A percentile compares a stretch with the other conserved stretches of the same genome.
Evolutionary conservation across 768 basidiomycete genomes (phyloP).

Genomic region (Tephrocybe rancida): DNA sequence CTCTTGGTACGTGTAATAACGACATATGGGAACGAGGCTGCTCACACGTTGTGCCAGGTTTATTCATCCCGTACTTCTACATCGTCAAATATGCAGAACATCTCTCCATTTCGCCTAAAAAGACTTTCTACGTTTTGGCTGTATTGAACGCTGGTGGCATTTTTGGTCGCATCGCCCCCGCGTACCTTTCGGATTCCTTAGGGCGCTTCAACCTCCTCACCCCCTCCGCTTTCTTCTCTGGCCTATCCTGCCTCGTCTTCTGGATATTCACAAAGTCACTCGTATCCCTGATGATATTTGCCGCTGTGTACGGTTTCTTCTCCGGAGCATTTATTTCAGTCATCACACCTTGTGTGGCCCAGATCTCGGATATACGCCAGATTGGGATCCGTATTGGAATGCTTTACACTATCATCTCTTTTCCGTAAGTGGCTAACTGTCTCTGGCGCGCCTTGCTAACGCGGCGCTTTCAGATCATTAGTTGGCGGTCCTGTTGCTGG

Average conservation of each 20-base stretch:
- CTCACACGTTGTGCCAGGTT: conserved; percentile 37
- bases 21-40: background rate
- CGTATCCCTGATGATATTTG: conserved; percentile 48
- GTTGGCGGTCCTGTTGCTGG: conserved; percentile 69
- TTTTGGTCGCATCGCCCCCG: conserved; percentile 64
- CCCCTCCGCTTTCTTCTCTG: conserved; percentile 64
- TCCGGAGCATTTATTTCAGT: conserved; percentile 72
- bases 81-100: conserved; percentile 61
- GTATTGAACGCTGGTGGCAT: conserved; percentile 72
- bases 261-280: conserved; percentile 54
- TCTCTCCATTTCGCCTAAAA: conserved; percentile 36
- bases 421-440: conserved; percentile 58
- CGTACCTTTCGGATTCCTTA: conserved; percentile 63
- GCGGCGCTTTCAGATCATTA: conserved; percentile 48
- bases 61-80: conserved; percentile 76
- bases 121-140: conserved; percentile 59
- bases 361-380: conserved; percentile 59
- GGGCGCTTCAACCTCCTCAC: conserved; percentile 70
- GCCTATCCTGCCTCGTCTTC: conserved; percentile 56
- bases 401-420: conserved; percentile 64
- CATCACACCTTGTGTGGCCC: conserved; percentile 66
- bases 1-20: conserved; percentile 49
- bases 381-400: conserved; percentile 68
- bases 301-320: conserved; percentile 61
- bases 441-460: conserved; percentile 1